Evolutionary conservation across 306 rosid species (phyloP), one percentile per base, ranked within the genome.

Genomic region (Herpetospermum pedunculosum): DNA sequence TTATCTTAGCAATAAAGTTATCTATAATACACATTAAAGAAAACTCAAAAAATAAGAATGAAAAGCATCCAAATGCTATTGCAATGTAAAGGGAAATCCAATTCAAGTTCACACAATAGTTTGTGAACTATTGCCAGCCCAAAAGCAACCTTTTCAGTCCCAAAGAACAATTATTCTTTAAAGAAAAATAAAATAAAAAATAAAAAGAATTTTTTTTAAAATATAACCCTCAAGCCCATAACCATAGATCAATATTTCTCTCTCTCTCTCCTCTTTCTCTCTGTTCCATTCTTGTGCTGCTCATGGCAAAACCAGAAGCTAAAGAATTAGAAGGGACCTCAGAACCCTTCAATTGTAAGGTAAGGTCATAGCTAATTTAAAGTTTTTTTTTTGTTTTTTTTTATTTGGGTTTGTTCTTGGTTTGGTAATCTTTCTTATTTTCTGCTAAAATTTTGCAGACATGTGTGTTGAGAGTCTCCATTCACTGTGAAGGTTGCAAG

Each of bases 401-500:
- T 52, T 6, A 2, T 44, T 9, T 46, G 4, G 19, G 1, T 34
- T 34, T 67, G 1, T 55, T 68, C 32, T 59, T 49, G 5, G 3
- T 49, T 54, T 11, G 28, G 35, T 46, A 12, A 32, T 60, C 54
- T 70, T 3, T 63, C 70, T 76, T 2, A 0, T 59, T 40, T 63
- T 35, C 58, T 25, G 41, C 52, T 69, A 43, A 43, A 43, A 13
- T 25, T 71, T 71, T 50, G 18, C 46, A 67, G 73, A 67, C 18
- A 41, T 67, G 37, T 46, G 80, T 75, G 28, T 75, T 93, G 79
- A 87, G 62, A 77, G 93, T 90, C 70, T 84, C 90, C 52, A 80
- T 90, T 70, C 96, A 93, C 81, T 93, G 98, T 21, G 89, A 77
- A 77, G 98, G 83, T 29, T 93, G 98, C 90, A 83, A 80, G 77